A percentile compares a stretch with the other conserved stretches of the same genome.
Conservation (phyloP, 768 basidiomycete genomes). For the Grammothele lineata region DNA sequence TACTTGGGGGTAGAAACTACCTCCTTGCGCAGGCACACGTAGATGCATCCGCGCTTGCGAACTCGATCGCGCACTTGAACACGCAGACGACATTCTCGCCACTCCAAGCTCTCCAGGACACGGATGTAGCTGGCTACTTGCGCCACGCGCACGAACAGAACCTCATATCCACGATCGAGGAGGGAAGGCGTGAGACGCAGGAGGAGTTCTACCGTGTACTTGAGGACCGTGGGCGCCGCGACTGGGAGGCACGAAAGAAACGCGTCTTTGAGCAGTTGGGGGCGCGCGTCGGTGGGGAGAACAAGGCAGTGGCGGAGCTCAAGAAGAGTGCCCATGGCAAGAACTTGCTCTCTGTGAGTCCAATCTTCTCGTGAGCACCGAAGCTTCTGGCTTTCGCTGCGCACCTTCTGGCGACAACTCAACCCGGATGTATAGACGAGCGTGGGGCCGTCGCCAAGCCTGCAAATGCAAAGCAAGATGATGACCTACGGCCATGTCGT, state of each 20-base stretch:
- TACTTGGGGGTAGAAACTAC: conserved; percentile 89
- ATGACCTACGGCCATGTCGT: conserved; percentile 91
- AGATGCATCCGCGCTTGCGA: conserved; percentile 83
- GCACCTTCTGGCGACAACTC: too few relatives aligned
- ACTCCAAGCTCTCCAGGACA: conserved; percentile 90
- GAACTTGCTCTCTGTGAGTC: conserved; percentile 48
- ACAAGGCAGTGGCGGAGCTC: conserved; percentile 50
- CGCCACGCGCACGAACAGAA: conserved; percentile 95
- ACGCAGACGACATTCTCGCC: conserved; percentile 81
- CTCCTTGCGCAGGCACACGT: conserved; percentile 92
- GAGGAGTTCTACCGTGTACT: conserved; percentile 79
- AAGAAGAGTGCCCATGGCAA: conserved; percentile 61
- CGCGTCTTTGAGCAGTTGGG: conserved; percentile 88
- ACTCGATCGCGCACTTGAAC: conserved; percentile 80
- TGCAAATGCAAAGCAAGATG: conserved; percentile 92
- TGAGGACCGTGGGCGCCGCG: conserved; percentile 67
- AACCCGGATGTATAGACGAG: conserved; percentile 35
- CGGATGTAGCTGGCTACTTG: conserved; percentile 89
- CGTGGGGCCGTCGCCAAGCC: conserved; percentile 50
- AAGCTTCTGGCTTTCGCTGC: too few relatives aligned
- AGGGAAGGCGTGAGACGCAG: conserved; percentile 80
- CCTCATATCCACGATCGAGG: conserved; percentile 90
- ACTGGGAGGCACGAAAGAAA: conserved; percentile 91
- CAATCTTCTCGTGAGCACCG: background rate
- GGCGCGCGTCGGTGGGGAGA: conserved; percentile 55